Evolutionary conservation across 2,329 filamentous ascomycete genomes (phyloP).

Genomic region (Gaeumannomyces sp.): DNA sequence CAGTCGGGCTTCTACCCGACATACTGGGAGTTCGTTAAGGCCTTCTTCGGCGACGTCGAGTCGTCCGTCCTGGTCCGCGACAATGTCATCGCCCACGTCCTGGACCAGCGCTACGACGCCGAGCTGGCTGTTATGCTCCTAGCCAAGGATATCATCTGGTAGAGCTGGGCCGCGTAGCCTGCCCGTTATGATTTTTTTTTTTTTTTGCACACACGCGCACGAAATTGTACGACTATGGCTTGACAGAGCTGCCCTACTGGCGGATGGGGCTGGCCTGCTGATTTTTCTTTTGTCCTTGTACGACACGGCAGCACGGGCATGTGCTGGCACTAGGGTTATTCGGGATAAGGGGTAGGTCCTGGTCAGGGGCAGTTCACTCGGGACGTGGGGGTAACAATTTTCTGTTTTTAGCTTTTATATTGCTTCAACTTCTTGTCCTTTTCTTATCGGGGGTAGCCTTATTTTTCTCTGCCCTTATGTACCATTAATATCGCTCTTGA

Average conservation of each 20-base stretch:
- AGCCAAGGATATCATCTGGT: conserved; percentile 12
- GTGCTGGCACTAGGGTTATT: not conserved
- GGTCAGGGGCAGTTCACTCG: not conserved
- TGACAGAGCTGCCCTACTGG: not conserved
- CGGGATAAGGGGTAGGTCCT: not conserved
- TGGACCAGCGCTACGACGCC: conserved; percentile 7
- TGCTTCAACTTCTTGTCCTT: not conserved
- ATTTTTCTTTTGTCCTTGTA: not conserved
- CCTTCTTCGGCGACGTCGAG: conserved; percentile 11
- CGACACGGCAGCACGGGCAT: not conserved
- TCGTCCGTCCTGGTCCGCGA: conserved; percentile 8
- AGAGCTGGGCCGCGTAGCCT: not conserved
- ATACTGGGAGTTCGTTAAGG: conserved; percentile 15
- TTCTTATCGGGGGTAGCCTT: not conserved
- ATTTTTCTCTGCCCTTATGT: too few species aligned
- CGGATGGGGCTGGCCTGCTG: not conserved
- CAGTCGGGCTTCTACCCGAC: conserved; percentile 13
- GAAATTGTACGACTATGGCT: not conserved
- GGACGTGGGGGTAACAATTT: not conserved
- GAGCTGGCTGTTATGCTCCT: conserved; percentile 12
- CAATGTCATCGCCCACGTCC: conserved; percentile 5
- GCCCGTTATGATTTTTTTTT: too few species aligned
- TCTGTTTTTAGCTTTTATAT: not conserved
- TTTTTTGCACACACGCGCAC: not conserved
- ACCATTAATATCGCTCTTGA: too few species aligned